Evolutionary conservation across 306 rosid genomes (phyloP).

Genomic region (Trifolium repens): DNA sequence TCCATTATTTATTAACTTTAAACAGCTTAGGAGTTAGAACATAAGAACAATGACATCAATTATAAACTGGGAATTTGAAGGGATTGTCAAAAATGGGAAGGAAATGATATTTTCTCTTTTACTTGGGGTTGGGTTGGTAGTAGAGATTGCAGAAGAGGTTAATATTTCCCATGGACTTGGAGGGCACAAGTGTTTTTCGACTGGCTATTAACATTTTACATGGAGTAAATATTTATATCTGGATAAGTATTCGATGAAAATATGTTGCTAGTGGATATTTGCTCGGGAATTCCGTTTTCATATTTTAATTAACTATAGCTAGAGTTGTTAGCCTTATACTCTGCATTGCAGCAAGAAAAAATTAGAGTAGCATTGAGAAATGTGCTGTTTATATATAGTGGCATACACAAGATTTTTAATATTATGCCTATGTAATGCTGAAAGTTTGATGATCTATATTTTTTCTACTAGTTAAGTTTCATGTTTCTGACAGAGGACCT

Average conservation of each 20-base stretch:
- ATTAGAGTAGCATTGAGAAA: conserved; percentile 28
- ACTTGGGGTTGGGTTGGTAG: neutral
- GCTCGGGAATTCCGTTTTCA: neutral
- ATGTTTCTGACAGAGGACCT: conserved; percentile 2
- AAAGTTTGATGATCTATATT: conserved; percentile 10
- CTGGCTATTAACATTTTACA: conserved; percentile 15
- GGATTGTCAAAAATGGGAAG: neutral
- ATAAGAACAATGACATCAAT: neutral
- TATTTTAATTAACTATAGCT: conserved; percentile 6
- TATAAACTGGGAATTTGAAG: neutral
- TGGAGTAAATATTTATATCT: neutral
- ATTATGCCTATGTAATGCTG: conserved; percentile 2
- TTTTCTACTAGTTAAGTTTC: neutral
- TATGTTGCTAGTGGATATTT: conserved; percentile 23
- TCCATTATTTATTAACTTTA: conserved; percentile 5
- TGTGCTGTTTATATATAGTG: neutral
- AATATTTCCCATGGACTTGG: conserved; percentile 19
- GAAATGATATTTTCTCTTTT: neutral
- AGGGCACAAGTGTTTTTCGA: neutral
- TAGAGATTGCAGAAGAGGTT: neutral
- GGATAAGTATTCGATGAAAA: conserved; percentile 14
- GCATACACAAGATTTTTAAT: neutral
- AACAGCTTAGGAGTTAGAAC: conserved; percentile 20
- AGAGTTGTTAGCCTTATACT: conserved; percentile 1
- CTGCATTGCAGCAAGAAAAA: conserved; percentile 27